Base-by-base conservation (phyloP, 306 rosid genomes). In the Vigna nakashimae region DNA sequence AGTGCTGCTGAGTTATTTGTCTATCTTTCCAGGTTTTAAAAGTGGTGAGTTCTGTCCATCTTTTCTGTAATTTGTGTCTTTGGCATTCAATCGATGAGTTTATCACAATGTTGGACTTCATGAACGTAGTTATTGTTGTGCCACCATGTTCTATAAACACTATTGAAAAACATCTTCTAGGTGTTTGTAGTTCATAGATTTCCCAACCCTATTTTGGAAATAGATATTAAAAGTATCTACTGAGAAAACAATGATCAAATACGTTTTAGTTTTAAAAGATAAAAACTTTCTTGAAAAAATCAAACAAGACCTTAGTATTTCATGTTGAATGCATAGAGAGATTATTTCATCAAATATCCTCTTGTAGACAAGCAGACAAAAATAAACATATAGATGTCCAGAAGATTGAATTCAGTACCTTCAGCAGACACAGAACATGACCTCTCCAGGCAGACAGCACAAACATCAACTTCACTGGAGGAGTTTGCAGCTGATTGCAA, bases 361-460 rank as follows among this genome's bases (percentile, higher is more conserved):
- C 56, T 30, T 52, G 78, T 18, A 76, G 65, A 36, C 3, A 6
- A 38, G 65, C 58, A 50, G 11, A 14, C 36, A 15, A 57, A 43
- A 18, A 18, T 77, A 30, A 58, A 75, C 48, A 46, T 17, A 57
- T 57, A 20, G 22, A 20, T 20, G 76, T 42, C 69, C 17, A 62
- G 51, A 75, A 79, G 71, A 74, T 32, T 42, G 50, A 65, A 75
- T 30, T 73, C 42, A 73, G 40, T 75, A 94, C 99, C 99, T 86
- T 91, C 97, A 3, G 98, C 98, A 34, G 97, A 94, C 34, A 95
- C 92, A 8, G 92, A 86, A 83, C 99, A 92, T 52, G 88, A 80
- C 87, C 92, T 95, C 88, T 95, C 99, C 55, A 95, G 82, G 87
- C 98, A 95, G 73, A 95, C 97, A 70, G 99, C 98, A 71, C 99